Percentiles rank a stretch among this genome's conserved stretches.
These are phyloP conservation scores for Fagopyrum esculentum DNA, from an alignment of 148 eudicot genomes.

Conservation along the genomic window DNA sequence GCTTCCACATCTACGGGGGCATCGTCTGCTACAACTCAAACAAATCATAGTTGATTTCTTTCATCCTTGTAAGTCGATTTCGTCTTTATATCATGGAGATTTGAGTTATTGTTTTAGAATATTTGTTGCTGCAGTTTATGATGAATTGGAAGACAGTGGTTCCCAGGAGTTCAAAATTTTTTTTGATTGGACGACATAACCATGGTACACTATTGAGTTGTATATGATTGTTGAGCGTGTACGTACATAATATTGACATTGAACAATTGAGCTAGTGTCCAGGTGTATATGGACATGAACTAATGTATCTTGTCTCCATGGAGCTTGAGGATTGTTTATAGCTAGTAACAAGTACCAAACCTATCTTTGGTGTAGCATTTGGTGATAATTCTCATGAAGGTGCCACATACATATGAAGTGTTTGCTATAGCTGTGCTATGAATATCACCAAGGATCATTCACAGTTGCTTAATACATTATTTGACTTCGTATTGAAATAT, in stretches of 20 bases:
- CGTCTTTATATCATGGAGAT: neutral
- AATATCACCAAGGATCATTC: neutral
- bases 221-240: neutral
- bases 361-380: neutral
- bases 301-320: neutral
- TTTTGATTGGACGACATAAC: neutral
- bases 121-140: neutral
- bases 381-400: neutral
- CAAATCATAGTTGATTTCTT: slow-evolving; percentile 1
- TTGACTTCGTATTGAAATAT: neutral
- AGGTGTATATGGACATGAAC: no score
- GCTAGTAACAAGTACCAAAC: neutral
- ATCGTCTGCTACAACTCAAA: slow-evolving; percentile 14
- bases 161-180: neutral
- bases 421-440: neutral
- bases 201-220: neutral
- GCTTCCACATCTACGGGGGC: slow-evolving; percentile 3
- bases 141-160: neutral
- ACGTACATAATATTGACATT: neutral
- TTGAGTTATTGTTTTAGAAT: neutral
- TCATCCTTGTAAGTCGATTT: neutral
- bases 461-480: neutral
- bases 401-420: neutral
- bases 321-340: neutral
- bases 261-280: neutral